Evolutionary conservation across 345 rosid genomes (phyloP).

Genomic region (Lumnitzera littorea): DNA sequence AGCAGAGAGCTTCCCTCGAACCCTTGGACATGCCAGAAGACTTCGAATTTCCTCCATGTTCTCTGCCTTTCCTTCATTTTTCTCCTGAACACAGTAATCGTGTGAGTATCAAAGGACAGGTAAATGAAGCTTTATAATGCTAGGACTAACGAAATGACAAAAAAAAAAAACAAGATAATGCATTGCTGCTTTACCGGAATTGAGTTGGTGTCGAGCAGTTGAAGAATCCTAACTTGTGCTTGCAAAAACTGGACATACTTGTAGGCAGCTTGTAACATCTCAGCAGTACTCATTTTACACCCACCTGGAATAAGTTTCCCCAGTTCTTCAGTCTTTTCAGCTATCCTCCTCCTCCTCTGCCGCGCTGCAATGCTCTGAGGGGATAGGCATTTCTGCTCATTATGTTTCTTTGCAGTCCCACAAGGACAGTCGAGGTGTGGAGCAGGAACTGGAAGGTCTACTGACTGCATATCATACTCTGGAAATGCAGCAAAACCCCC

Average conservation of each 20-base stretch:
- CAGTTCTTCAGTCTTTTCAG: constrained; percentile 59
- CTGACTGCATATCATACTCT: too few relatives aligned
- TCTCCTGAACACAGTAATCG: constrained; percentile 11
- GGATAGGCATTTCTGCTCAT: constrained; percentile 19
- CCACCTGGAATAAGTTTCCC: constrained; percentile 71
- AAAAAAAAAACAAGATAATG: background rate
- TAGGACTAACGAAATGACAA: too few relatives aligned
- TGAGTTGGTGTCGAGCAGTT: constrained; percentile 9
- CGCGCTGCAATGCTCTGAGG: constrained; percentile 67
- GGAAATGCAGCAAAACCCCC: too few relatives aligned
- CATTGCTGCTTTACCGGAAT: constrained; percentile 7
- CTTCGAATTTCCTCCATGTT: constrained; percentile 11
- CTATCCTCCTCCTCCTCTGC: constrained; percentile 69
- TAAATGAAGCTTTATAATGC: too few relatives aligned
- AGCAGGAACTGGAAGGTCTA: too few relatives aligned
- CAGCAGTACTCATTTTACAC: constrained; percentile 64
- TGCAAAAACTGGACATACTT: constrained; percentile 63
- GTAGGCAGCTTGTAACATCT: constrained; percentile 65
- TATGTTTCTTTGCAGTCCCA: too few relatives aligned
- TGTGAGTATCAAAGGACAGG: too few relatives aligned
- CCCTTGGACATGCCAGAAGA: constrained; percentile 25
- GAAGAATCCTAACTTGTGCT: constrained; percentile 49
- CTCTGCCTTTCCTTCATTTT: background rate
- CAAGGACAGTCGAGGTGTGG: too few relatives aligned
- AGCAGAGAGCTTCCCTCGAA: constrained; percentile 34